Conservation (phyloP, 805 yeast genomes). For the Debaryomyces tyrocola region DNA sequence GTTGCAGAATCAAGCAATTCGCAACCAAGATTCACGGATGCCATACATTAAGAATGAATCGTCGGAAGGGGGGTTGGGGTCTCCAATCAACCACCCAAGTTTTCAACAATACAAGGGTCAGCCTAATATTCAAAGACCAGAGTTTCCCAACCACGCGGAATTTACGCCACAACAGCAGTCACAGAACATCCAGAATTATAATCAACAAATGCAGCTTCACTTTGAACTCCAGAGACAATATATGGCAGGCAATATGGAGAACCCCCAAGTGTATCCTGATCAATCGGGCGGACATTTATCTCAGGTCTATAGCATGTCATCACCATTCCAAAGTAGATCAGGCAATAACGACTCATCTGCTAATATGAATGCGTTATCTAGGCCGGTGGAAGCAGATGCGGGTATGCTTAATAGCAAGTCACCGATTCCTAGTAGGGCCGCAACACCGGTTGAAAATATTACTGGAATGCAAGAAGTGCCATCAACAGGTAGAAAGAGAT, state of each 20-base stretch:
- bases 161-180: constrained; percentile 7
- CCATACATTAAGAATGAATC: background rate
- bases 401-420: constrained; percentile 2
- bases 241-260: constrained; percentile 12
- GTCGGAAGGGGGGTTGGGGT: constrained; percentile 3
- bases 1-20: background rate
- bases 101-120: constrained; percentile 7
- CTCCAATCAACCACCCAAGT: constrained; percentile 8
- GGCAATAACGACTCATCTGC: background rate
- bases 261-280: constrained; percentile 12
- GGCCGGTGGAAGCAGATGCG: background rate
- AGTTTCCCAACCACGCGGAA: background rate
- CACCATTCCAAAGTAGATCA: background rate
- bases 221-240: constrained; percentile 9
- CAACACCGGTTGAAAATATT: constrained; percentile 7
- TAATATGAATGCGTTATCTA: background rate
- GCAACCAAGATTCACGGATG: background rate
- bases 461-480: constrained; percentile 4
- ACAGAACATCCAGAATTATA: constrained; percentile 1
- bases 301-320: background rate
- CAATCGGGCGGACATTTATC: background rate
- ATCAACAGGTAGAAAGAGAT: constrained; percentile 18
- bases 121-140: background rate
- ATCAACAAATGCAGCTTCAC: constrained; percentile 4
- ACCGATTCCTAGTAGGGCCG: constrained; percentile 3